Conservation (phyloP, 176 grass and related monocot species). For the Rhipidocladum racemiflorum region DNA sequence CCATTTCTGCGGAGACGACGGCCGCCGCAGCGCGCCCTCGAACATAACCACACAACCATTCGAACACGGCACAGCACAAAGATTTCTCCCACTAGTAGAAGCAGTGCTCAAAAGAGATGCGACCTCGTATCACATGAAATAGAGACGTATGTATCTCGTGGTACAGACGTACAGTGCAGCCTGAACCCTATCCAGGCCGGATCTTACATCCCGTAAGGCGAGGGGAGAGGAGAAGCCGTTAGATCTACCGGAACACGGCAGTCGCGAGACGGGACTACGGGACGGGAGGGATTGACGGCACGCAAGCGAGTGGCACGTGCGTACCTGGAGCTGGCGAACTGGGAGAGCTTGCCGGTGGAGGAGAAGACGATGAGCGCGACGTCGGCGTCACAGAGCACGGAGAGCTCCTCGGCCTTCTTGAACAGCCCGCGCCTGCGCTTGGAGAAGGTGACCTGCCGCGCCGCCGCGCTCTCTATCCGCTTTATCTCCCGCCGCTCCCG, state of each 20-base stretch:
- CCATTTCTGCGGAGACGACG: neutral
- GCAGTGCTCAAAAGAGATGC: neutral
- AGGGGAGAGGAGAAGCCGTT: neutral
- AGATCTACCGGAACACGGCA: constrained; percentile 28
- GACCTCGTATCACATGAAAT: neutral
- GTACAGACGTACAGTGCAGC: neutral
- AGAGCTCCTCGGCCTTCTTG: constrained; percentile 96
- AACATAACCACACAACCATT: neutral
- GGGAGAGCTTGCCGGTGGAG: constrained; percentile 79
- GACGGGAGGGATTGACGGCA: neutral
- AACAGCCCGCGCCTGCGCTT: constrained; percentile 90
- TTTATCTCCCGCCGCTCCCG: constrained; percentile 80
- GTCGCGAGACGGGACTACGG: neutral
- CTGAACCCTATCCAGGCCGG: constrained; percentile 25
- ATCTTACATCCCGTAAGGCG: constrained; percentile 16
- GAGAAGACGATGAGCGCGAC: constrained; percentile 95
- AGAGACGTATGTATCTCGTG: too few relatives aligned
- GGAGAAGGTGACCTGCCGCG: constrained; percentile 95
- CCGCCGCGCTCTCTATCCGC: constrained; percentile 81
- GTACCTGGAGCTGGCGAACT: constrained; percentile 86
- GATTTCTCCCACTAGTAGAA: neutral
- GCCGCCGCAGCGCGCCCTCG: neutral
- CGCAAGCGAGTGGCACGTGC: neutral
- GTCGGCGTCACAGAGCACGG: constrained; percentile 84
- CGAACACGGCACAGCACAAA: neutral